These are phyloP conservation scores for Aplosporella prunicola DNA, from an alignment of 2,329 filamentous ascomycete genomes.

Conservation along the genomic window DNA sequence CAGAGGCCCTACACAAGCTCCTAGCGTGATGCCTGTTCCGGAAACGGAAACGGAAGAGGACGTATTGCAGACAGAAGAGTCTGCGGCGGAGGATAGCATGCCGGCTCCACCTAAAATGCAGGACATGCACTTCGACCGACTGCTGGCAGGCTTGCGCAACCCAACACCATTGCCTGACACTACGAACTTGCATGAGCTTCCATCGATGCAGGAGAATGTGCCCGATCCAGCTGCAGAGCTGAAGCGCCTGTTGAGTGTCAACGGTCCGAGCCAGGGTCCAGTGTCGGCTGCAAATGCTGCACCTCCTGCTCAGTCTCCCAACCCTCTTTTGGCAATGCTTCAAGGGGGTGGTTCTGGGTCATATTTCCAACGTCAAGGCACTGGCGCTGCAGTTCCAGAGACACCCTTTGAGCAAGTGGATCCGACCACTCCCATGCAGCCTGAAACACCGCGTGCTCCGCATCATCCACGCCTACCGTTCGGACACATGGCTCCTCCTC, in stretches of 20 bases:
- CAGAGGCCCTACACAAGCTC: constrained; percentile 28
- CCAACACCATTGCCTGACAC: constrained; percentile 20
- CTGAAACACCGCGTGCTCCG: constrained; percentile 46
- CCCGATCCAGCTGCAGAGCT: constrained; percentile 43
- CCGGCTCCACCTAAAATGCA: no score
- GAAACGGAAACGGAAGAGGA: constrained; percentile 25
- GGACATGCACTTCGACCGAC: constrained; percentile 24
- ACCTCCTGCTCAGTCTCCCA: constrained; percentile 23
- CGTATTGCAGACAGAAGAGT: constrained; percentile 17
- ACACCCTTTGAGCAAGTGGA: constrained; percentile 49
- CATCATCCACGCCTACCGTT: constrained; percentile 46
- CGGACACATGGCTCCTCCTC: constrained; percentile 39
- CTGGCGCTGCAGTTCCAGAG: background rate
- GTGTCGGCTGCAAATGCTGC: background rate
- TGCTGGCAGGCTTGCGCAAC: constrained; percentile 22
- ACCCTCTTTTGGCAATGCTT: constrained; percentile 49
- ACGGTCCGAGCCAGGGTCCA: constrained; percentile 15
- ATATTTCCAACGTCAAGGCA: no score
- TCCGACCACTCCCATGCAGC: constrained; percentile 42
- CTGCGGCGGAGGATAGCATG: constrained; percentile 20
- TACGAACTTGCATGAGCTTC: constrained; percentile 22
- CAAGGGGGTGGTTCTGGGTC: constrained; percentile 29
- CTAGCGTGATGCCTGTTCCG: constrained; percentile 13
- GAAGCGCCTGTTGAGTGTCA: constrained; percentile 41
- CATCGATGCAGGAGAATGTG: constrained; percentile 17